Percentiles rank a stretch among this genome's conserved stretches.
These are phyloP conservation scores for Corymbia maculata DNA, from an alignment of 345 rosid genomes.

Conservation along the genomic window DNA sequence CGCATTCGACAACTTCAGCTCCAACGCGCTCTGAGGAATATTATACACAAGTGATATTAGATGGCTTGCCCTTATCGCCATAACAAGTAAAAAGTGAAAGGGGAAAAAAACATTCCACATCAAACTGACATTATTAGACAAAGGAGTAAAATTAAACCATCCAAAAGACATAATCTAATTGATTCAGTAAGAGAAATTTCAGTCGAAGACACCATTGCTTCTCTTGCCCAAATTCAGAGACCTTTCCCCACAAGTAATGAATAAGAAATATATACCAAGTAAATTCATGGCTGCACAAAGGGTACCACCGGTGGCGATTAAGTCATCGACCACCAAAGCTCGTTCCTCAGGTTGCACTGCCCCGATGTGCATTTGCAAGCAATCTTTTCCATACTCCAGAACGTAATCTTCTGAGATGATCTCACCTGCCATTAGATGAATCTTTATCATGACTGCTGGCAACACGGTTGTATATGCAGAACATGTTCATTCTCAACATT, in stretches of 20 bases:
- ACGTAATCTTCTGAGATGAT: slow-evolving; percentile 79
- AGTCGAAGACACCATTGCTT: background rate
- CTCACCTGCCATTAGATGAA: slow-evolving; percentile 35
- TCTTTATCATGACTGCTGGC: background rate
- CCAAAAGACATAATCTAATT: background rate
- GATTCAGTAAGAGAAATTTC: background rate
- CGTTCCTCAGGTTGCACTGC: slow-evolving; percentile 70
- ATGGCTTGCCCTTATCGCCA: background rate
- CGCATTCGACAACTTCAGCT: slow-evolving; percentile 89
- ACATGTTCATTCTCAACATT: background rate
- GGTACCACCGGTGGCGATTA: slow-evolving; percentile 95
- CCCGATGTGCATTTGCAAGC: slow-evolving; percentile 93
- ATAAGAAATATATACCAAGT: slow-evolving; percentile 43
- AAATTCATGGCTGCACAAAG: slow-evolving; percentile 89
- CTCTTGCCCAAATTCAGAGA: background rate
- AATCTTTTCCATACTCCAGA: slow-evolving; percentile 83
- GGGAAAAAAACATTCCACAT: background rate
- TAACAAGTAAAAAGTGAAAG: background rate
- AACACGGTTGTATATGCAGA: background rate
- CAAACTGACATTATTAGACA: background rate
- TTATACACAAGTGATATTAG: background rate
- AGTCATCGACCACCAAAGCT: slow-evolving; percentile 83
- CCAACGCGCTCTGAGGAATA: slow-evolving; percentile 62
- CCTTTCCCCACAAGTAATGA: background rate
- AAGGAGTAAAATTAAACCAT: background rate